Percentiles rank a stretch among this genome's conserved stretches.
Evolutionary conservation across 805 yeast species (phyloP).

Genomic region (Scheffersomyces ergatensis): DNA sequence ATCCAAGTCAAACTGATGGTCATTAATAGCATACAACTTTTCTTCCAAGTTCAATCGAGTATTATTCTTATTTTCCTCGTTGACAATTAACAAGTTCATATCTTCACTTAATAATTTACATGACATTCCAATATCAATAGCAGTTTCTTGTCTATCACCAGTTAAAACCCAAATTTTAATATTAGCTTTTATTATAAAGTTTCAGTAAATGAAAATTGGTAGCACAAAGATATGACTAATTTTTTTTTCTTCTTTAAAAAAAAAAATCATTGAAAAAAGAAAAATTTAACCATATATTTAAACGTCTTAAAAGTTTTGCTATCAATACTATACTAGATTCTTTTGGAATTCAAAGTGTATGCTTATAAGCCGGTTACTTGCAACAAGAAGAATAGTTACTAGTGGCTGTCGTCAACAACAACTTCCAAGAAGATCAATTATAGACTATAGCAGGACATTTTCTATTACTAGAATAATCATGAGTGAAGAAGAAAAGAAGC

Average conservation of each 20-base stretch:
- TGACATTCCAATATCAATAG: slow-evolving; percentile 97
- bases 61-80: slow-evolving; percentile 80
- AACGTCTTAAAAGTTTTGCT: not conserved
- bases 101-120: slow-evolving; percentile 92
- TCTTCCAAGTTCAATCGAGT: slow-evolving; percentile 69
- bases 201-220: no score
- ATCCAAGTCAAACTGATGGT: slow-evolving; percentile 61
- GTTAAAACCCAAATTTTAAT: slow-evolving; percentile 97
- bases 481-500: slow-evolving; percentile 10
- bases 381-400: slow-evolving; percentile 7
- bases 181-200: slow-evolving; percentile 95
- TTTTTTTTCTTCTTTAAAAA: no score
- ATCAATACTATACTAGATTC: not conserved
- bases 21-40: slow-evolving; percentile 70
- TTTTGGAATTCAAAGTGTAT: slow-evolving; percentile 6
- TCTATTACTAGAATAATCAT: not conserved
- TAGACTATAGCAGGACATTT: slow-evolving; percentile 3
- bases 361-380: slow-evolving; percentile 14
- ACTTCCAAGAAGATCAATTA: slow-evolving; percentile 2
- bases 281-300: no score
- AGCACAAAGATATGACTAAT: no score
- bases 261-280: no score
- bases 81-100: slow-evolving; percentile 87
- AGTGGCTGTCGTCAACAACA: slow-evolving; percentile 4
- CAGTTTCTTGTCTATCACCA: slow-evolving; percentile 98